Evolutionary conservation across 495 filamentous ascomycete species (phyloP).

Genomic region (Podospora appendiculata): DNA sequence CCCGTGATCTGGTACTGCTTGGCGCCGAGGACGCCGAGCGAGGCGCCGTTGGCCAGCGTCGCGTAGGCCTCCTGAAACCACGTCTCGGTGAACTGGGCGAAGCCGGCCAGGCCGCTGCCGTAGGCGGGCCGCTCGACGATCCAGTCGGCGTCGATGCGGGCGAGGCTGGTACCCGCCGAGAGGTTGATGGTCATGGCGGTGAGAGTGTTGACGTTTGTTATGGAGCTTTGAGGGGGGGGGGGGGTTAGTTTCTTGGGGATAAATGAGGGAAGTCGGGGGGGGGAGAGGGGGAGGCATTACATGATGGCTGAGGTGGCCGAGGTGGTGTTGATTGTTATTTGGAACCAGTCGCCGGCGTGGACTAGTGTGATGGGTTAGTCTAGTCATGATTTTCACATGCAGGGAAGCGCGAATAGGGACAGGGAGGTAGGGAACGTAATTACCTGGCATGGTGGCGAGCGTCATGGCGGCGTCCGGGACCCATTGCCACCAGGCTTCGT

Average conservation of each 20-base stretch:
- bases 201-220: conserved; percentile 14
- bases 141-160: conserved; percentile 21
- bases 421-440: neutral
- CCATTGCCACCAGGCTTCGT: conserved; percentile 27
- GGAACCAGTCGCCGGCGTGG: conserved; percentile 16
- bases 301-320: conserved; percentile 14
- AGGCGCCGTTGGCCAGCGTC: neutral
- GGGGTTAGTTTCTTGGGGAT: too few relatives aligned
- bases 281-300: conserved; percentile 5
- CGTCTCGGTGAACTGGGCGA: conserved; percentile 17
- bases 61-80: conserved; percentile 23
- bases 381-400: neutral
- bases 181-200: conserved; percentile 8
- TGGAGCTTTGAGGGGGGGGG: conserved; percentile 5
- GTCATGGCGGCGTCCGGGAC: conserved; percentile 11
- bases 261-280: neutral
- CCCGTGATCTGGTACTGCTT: conserved; percentile 20
- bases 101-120: conserved; percentile 12
- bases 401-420: neutral
- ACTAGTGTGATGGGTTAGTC: neutral
- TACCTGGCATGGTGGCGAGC: conserved; percentile 17
- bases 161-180: conserved; percentile 9
- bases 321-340: conserved; percentile 19
- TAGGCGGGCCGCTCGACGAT: conserved; percentile 21
- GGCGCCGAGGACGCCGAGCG: conserved; percentile 16